A percentile compares a stretch with the other conserved stretches of the same genome.
phyloP scores from a whole-genome alignment of 768 basidiomycete species.

The Termitomyces sp. region DNA sequence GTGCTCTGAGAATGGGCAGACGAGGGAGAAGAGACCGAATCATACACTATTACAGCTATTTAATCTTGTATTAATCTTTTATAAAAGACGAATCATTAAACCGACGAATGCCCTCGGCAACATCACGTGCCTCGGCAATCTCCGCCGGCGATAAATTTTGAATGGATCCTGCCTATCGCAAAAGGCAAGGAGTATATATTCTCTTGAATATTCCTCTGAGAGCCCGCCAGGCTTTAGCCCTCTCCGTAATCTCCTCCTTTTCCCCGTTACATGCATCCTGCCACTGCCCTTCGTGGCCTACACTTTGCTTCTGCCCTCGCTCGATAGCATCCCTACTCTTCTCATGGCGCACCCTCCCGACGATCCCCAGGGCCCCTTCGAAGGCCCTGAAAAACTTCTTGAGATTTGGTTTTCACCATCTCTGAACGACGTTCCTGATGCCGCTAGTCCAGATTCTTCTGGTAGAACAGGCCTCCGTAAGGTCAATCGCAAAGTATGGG shows the following conservation, averaged over 20 bases:
- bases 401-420: conserved; percentile 97
- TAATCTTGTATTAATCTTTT: too few relatives aligned
- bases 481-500: conserved; percentile 78
- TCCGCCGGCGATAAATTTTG: conserved; percentile 5
- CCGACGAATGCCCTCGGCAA: conserved; percentile 1
- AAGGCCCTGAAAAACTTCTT: conserved; percentile 92
- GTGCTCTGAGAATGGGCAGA: conserved; percentile 37
- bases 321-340: conserved; percentile 40
- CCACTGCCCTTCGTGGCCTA: conserved; percentile 17
- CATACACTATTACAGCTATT: background rate
- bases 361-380: conserved; percentile 57
- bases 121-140: background rate
- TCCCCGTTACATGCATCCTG: conserved; percentile 39
- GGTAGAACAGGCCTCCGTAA: conserved; percentile 68
- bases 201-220: conserved; percentile 4
- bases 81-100: too few relatives aligned
- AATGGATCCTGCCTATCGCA: background rate
- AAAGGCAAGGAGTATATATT: too few relatives aligned
- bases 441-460: conserved; percentile 23
- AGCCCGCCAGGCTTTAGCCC: background rate
- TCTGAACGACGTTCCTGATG: conserved; percentile 48
- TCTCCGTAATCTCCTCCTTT: conserved; percentile 7
- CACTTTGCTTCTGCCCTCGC: conserved; percentile 32
- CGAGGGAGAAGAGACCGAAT: conserved; percentile 29
- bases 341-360: conserved; percentile 28